phyloP scores from a whole-genome alignment of 305 asterid genomes.

The Petunia hybrid region DNA sequence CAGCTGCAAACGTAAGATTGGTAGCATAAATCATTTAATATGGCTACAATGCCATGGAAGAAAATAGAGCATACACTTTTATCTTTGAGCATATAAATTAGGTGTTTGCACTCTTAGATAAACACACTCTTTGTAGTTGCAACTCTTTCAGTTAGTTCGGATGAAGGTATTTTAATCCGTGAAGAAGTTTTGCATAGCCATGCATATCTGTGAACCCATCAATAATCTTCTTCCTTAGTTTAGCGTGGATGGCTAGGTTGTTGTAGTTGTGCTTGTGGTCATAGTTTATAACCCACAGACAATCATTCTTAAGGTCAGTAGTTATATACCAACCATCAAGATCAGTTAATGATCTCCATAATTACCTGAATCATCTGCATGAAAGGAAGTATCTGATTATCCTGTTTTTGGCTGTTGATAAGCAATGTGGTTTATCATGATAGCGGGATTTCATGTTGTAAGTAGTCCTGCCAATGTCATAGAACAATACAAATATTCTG shows the following conservation, averaged over 20 bases:
- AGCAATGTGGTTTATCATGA: background rate
- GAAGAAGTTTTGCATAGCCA: background rate
- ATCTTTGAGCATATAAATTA: background rate
- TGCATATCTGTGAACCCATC: background rate
- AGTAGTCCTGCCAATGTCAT: background rate
- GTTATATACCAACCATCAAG: slow-evolving; percentile 14
- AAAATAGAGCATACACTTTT: background rate
- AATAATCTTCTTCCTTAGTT: background rate
- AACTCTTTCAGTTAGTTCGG: background rate
- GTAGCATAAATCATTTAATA: background rate
- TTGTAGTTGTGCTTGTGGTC: background rate
- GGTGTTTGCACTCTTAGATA: slow-evolving; percentile 16
- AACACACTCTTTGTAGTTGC: background rate
- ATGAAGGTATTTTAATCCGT: background rate
- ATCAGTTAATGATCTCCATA: slow-evolving; percentile 11
- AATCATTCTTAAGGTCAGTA: background rate
- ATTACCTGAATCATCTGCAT: slow-evolving; percentile 9
- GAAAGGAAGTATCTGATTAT: slow-evolving; percentile 3
- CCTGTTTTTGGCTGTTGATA: background rate
- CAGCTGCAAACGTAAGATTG: background rate
- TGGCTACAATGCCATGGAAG: slow-evolving; percentile 17
- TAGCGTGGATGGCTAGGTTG: background rate
- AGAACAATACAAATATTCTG: background rate
- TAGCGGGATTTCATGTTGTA: slow-evolving; percentile 3
- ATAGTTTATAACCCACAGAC: background rate